These are phyloP conservation scores for Phaeosphaeria sp. DNA, from an alignment of 2,329 filamentous ascomycete species.

Conservation along the genomic window DNA sequence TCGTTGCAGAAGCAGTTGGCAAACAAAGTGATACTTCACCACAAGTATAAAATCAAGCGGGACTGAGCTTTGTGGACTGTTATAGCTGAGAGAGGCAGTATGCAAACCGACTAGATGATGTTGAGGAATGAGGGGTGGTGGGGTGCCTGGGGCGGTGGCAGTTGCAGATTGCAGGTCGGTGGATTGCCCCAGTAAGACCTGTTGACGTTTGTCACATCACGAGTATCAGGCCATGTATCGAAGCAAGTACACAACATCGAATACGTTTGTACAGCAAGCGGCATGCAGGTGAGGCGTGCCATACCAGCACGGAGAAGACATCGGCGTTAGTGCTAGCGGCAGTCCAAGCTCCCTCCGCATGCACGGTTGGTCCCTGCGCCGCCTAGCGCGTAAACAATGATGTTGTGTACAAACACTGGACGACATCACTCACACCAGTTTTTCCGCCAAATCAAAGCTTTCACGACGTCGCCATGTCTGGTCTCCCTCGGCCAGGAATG, in stretches of 20 bases:
- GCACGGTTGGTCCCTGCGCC: slow-evolving; percentile 3
- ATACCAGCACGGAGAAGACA: not conserved
- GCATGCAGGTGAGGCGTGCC: not conserved
- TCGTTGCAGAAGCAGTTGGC: not conserved
- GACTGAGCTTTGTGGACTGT: not conserved
- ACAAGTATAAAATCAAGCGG: not conserved
- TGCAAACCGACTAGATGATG: not conserved
- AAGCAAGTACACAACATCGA: not conserved
- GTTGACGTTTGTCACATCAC: not conserved
- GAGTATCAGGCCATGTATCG: not conserved
- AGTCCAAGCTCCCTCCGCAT: slow-evolving; percentile 1
- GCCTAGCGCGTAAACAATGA: slow-evolving; percentile 7
- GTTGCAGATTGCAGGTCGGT: not conserved
- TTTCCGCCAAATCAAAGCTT: slow-evolving; percentile 16
- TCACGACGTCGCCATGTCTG: slow-evolving; percentile 55
- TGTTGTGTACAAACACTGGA: slow-evolving; percentile 5
- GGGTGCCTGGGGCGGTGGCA: slow-evolving; percentile 9
- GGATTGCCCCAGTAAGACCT: not conserved
- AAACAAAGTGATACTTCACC: not conserved
- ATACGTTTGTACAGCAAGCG: not conserved
- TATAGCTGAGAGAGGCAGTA: not conserved
- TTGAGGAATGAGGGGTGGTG: slow-evolving; percentile 16
- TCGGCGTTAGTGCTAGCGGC: not conserved
- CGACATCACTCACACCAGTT: slow-evolving; percentile 20
- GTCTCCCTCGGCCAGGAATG: slow-evolving; percentile 59